Evolutionary conservation across 805 yeast genomes (phyloP).

Genomic region (Naumovozyma castellii): DNA sequence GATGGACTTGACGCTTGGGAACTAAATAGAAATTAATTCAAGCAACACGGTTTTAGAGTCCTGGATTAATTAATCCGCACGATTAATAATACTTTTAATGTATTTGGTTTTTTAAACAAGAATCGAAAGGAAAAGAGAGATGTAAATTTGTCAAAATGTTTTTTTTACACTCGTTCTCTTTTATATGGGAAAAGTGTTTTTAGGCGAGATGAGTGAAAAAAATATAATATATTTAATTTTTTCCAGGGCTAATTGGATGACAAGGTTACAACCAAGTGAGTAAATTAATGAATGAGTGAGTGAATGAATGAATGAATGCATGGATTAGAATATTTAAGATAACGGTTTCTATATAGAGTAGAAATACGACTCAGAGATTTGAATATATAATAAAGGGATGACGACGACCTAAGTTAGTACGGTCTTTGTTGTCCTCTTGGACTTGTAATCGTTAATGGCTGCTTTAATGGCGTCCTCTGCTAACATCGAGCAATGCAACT

Average conservation of each 20-base stretch:
- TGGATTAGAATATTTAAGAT: too few relatives aligned
- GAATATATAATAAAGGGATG: background rate
- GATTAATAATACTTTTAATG: constrained; percentile 26
- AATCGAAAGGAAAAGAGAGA: background rate
- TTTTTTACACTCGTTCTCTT: too few relatives aligned
- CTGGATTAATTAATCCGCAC: constrained; percentile 65
- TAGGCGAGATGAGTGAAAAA: background rate
- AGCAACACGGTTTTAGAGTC: constrained; percentile 69
- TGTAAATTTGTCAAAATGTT: too few relatives aligned
- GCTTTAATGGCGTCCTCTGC: constrained; percentile 98
- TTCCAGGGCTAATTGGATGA: too few relatives aligned
- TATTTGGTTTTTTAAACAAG: constrained; percentile 6
- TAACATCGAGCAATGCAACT: constrained; percentile 96
- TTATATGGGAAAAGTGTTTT: too few relatives aligned
- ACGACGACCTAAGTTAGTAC: background rate
- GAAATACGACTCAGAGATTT: too few relatives aligned
- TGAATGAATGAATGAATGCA: too few relatives aligned
- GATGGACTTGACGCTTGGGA: constrained; percentile 57
- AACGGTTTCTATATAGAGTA: too few relatives aligned
- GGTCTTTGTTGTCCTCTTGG: constrained; percentile 47
- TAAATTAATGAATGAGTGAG: too few relatives aligned
- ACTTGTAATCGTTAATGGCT: constrained; percentile 87
- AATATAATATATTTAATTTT: too few relatives aligned
- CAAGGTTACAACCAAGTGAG: too few relatives aligned
- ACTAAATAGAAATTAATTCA: constrained; percentile 32